These are phyloP conservation scores for Coleophoma eucalyptorum DNA, from an alignment of 2,329 filamentous ascomycete species.

Conservation along the genomic window DNA sequence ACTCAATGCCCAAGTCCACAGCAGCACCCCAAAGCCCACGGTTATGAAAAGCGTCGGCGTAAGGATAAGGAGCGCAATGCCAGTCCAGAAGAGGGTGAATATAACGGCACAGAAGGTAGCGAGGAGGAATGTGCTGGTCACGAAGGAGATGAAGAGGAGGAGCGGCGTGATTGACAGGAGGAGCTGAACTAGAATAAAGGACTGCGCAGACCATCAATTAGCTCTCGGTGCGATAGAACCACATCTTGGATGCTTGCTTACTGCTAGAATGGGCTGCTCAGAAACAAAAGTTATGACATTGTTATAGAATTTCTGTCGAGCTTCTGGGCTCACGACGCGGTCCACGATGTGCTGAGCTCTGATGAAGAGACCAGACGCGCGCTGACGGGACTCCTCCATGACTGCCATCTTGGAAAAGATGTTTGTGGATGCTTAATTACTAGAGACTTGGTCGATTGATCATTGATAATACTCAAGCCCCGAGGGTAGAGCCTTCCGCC, in stretches of 20 bases:
- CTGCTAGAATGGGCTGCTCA: constrained; percentile 65
- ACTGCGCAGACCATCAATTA: constrained; percentile 37
- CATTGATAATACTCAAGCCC: too few relatives aligned
- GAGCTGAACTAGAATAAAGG: constrained; percentile 63
- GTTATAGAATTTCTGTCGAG: constrained; percentile 53
- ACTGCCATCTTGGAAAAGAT: background rate
- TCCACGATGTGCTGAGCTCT: constrained; percentile 33
- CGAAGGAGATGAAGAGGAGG: constrained; percentile 65
- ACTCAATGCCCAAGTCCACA: constrained; percentile 65
- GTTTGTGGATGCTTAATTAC: too few relatives aligned
- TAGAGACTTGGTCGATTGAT: too few relatives aligned
- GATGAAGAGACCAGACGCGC: constrained; percentile 12
- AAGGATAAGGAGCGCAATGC: constrained; percentile 63
- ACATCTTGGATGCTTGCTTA: constrained; percentile 33
- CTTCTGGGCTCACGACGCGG: constrained; percentile 53
- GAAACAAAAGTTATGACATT: constrained; percentile 52
- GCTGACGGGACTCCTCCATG: constrained; percentile 7
- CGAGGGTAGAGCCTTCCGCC: too few relatives aligned
- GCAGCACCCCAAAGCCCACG: constrained; percentile 54
- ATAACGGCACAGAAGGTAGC: constrained; percentile 57
- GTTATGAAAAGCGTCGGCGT: constrained; percentile 66
- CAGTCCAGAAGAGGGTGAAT: constrained; percentile 66
- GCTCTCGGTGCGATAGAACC: constrained; percentile 2
- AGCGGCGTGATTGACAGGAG: constrained; percentile 64
- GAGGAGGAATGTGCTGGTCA: constrained; percentile 57